Base-by-base conservation (phyloP, 192 early-diverging fungal genomes). In the Coemansia pectinata region DNA sequence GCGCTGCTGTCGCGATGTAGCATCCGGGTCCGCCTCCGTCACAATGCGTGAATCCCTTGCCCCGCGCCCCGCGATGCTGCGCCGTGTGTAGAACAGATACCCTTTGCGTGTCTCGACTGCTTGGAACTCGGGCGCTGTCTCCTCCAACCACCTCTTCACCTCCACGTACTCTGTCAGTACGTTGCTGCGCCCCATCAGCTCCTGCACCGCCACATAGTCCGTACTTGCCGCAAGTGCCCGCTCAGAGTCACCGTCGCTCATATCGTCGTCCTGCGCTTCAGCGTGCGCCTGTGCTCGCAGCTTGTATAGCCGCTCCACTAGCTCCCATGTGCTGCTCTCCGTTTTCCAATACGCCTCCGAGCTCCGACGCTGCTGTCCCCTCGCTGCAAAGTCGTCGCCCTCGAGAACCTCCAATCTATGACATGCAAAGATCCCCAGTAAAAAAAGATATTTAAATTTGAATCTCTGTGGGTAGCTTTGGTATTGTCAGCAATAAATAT, bases 51-150 rank as follows among this genome's bases (percentile, higher is more conserved):
- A 23, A 19, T 50, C 47, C 19, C 10, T 48, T 29, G 34, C 72
- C 23, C 61, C 67, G 63, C 71, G 70, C 3, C 74, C 64, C 27
- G 62, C 63, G 38, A 81, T 73, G 60, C 62, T 71, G n/a, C 71
- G 70, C 27, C 74, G 71, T 15, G 85, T 86, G 64, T 86, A 84
- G 55, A 81, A 78, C 67, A 79, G 47, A 31, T 86, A 84, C 2
- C 85, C 85, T 40, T 81, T 81, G 62, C 85, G 81, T 8, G 82
- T 76, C 65, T 84, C 83, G 0, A 80, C 83, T 1, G 85, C 72
- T 38, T 84, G 68, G 48, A 83, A 84, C 23, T 53, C 50, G 9
- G 67, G 73, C 5, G 82, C 82, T 1, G 67, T 84, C 10, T 81
- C 79, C 68, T 86, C 79, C 15, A 86, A 65, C 85, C 85, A 86